These are phyloP conservation scores for Fusarium sp. DNA, from an alignment of 2,329 filamentous ascomycete genomes.

Conservation along the genomic window DNA sequence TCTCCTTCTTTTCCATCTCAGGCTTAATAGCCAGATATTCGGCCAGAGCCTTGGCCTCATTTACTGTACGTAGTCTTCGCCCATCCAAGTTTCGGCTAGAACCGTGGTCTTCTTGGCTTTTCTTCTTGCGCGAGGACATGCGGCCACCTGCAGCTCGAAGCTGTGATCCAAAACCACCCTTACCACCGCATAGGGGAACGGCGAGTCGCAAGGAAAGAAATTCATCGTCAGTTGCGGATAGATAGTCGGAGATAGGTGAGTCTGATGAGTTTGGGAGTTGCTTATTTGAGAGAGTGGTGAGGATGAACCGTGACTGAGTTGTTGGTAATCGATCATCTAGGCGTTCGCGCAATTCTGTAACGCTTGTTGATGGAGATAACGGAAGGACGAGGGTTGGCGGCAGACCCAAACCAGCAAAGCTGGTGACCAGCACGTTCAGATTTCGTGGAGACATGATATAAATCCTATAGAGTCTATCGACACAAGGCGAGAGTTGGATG, in stretches of 20 bases:
- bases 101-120: conserved; percentile 84
- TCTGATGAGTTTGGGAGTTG: conserved; percentile 68
- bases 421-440: conserved; percentile 86
- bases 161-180: conserved; percentile 97
- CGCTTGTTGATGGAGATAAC: conserved; percentile 70
- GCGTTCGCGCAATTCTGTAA: conserved; percentile 73
- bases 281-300: conserved; percentile 85
- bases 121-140: conserved; percentile 96
- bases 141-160: conserved; percentile 95
- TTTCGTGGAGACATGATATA: conserved; percentile 64
- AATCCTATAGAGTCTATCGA: background rate
- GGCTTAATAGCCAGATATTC: conserved; percentile 96
- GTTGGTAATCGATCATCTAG: conserved; percentile 71
- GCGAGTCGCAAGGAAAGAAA: conserved; percentile 87
- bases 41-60: conserved; percentile 93
- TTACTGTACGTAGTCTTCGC: conserved; percentile 87
- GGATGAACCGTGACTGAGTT: conserved; percentile 70
- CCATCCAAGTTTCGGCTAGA: conserved; percentile 96
- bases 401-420: conserved; percentile 83
- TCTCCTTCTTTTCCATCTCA: conserved; percentile 95
- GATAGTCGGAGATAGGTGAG: conserved; percentile 69
- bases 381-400: conserved; percentile 86
- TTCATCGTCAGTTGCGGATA: conserved; percentile 67
- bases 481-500: background rate
- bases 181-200: conserved; percentile 86